These are phyloP conservation scores for Saccharomycopsis selenospora DNA, from an alignment of 805 yeast species.

Conservation along the genomic window DNA sequence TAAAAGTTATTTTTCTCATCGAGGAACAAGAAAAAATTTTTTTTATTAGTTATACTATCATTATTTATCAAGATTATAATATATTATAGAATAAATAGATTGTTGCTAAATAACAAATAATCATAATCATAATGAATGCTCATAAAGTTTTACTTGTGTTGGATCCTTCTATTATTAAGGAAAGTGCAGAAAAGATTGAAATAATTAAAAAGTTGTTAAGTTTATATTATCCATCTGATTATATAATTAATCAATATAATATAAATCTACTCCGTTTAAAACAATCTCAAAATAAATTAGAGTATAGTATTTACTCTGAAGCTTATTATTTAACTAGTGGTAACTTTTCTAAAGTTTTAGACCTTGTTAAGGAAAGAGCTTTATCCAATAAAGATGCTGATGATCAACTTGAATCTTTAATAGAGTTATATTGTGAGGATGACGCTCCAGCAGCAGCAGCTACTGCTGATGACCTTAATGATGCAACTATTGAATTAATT, in stretches of 20 bases:
- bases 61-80: neutral
- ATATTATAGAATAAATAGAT: neutral
- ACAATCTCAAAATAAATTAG: slow-evolving; percentile 8
- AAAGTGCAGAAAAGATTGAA: slow-evolving; percentile 19
- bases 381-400: neutral
- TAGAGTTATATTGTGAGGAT: neutral
- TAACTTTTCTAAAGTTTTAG: slow-evolving; percentile 6
- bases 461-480: slow-evolving; percentile 7
- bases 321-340: slow-evolving; percentile 7
- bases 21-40: neutral
- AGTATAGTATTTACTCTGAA: neutral
- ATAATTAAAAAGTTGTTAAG: slow-evolving; percentile 16
- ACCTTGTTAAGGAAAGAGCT: neutral
- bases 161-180: slow-evolving; percentile 19
- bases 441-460: neutral
- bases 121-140: slow-evolving; percentile 6
- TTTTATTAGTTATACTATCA: neutral
- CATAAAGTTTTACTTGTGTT: slow-evolving; percentile 11
- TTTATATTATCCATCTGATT: slow-evolving; percentile 4
- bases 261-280: slow-evolving; percentile 13
- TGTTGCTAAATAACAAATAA: neutral
- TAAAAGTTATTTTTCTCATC: neutral
- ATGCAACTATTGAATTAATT: slow-evolving; percentile 8
- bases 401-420: neutral
- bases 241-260: slow-evolving; percentile 15